Evolutionary conservation across 371 early-diverging fungal genomes (phyloP), one percentile per base, ranked within the genome.

Genomic region (Coemansia sp.): DNA sequence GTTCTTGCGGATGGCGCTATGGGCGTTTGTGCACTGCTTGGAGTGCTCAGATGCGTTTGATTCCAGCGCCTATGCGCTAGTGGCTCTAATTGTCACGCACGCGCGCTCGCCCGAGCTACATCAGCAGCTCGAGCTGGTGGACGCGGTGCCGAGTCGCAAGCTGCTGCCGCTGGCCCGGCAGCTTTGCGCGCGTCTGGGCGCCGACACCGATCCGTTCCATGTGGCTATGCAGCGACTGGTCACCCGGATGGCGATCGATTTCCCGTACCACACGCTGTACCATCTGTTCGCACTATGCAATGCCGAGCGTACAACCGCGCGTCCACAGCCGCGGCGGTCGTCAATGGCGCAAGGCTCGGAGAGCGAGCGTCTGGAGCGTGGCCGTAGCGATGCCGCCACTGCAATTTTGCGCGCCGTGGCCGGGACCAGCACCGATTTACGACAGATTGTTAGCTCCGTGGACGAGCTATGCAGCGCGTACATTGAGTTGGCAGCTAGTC

Each of bases 231-330:
- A 42, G 32, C 52, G 43, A 10, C 55, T 83, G 10, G 72, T 83
- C 2, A 47, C 49, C 20, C 63, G 70, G 0, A 72, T 83, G 77
- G 57, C 69, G n/a, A 42, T 57, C 8, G 74, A 77, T 13, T 81
- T 82, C 31, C 82, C 82, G 38, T 77, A 82, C 50, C 82, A 81
- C 48, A 64, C 55, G 7, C 36, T 81, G 40, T 72, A 65, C 51
- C 76, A 68, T 2, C 20, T 81, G 57, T 69, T 81, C 64, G 84
- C 81, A 5, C 59, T 81, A 55, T 56, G 71, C 34, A 79, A 79
- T 48, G 79, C 79, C 60, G 68, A 74, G 47, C 70, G 68, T 51
- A 64, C 65, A 1, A 49, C 70, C 48, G n/a, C 60, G 5, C 26
- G 56, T 26, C 2, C 20, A 54, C 42, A 43, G 42, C 41, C 31